Evolutionary conservation across 2,329 filamentous ascomycete species (phyloP).

Genomic region (Aspergillus pseudoviridinutans): DNA sequence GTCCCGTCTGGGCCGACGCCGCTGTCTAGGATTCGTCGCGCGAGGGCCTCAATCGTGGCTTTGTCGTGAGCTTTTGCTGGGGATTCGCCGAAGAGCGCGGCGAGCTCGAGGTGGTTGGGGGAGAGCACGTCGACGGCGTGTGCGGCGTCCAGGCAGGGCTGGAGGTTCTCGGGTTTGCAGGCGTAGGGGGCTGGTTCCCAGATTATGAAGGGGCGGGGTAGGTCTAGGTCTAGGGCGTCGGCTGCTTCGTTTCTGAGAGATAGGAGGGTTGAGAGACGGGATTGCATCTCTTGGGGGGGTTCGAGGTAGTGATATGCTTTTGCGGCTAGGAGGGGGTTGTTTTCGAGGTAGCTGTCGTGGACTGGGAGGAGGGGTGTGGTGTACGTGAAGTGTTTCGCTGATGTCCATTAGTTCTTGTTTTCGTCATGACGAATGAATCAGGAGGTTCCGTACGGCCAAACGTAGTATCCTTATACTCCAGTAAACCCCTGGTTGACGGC

Average conservation of each 20-base stretch:
- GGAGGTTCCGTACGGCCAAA: constrained; percentile 21
- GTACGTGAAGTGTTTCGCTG: constrained; percentile 21
- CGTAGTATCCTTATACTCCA: constrained; percentile 25
- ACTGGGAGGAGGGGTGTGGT: constrained; percentile 18
- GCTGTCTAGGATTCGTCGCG: constrained; percentile 4
- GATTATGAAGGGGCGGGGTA: constrained; percentile 16
- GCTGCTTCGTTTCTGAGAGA: constrained; percentile 11
- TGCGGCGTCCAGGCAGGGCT: constrained; percentile 13
- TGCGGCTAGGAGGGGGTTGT: constrained; percentile 7
- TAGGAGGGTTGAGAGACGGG: constrained; percentile 8
- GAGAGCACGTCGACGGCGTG: constrained; percentile 31
- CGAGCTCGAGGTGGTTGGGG: constrained; percentile 38
- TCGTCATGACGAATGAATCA: no score
- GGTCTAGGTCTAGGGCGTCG: constrained; percentile 8
- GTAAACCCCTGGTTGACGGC: constrained; percentile 21
- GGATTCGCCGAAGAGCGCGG: constrained; percentile 14
- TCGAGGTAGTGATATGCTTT: constrained; percentile 19
- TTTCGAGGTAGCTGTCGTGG: constrained; percentile 6
- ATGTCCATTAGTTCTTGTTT: neutral
- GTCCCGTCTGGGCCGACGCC: constrained; percentile 14
- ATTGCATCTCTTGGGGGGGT: constrained; percentile 10
- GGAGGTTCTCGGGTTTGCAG: constrained; percentile 19
- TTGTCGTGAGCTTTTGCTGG: neutral
- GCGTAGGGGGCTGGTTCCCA: constrained; percentile 24
- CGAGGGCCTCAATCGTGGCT: constrained; percentile 11